Evolutionary conservation across 2,329 filamentous ascomycete species (phyloP), one percentile per base, ranked within the genome.

Genomic region (Monosporascus ibericus): DNA sequence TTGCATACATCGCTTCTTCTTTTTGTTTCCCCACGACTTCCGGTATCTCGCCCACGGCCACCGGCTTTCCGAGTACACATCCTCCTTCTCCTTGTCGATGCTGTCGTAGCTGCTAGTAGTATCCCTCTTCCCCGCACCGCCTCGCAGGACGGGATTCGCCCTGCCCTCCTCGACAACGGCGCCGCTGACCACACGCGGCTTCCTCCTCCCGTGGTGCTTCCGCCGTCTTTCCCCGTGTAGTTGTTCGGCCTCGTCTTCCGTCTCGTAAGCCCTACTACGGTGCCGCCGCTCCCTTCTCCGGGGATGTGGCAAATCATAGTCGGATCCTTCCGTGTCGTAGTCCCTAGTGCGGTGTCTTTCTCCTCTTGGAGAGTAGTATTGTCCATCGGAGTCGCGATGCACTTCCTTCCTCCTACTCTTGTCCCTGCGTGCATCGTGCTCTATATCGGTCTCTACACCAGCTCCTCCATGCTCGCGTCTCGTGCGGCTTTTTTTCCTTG

Each of bases 161-260:
- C 73, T 69, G 0, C 86, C 86, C 65, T 90, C 86, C 63, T 90
- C 87, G 59, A 87, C 72, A 18, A 86, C 70, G 0, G 84, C 84
- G 20, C 86, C 86, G 56, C 86, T 90, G 20, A 87, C 84, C n/a
- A 88, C 75, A 55, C 87, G 74, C 52, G 76, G 77, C 63, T 82
- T 81, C 58, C 76, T 78, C 42, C 68, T 68, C 48, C 71, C 70
- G 49, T 64, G 65, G 15, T 67, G 68, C 56, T 60, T 73, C 59
- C 61, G 55, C 48, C 60, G 58, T 20, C 51, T 52, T 52, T 61
- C 61, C 40, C 53, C 49, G 3, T 52, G 48, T 24, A 38, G 50
- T 4, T 52, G 48, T 8, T 61, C 59, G 22, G 59, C 58, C 8
- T 60, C 53, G 20, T 61, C 60, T 15, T 54, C 50, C 5, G 56